These are phyloP conservation scores for Xylaria acuta DNA, from an alignment of 495 filamentous ascomycete genomes.

Conservation along the genomic window DNA sequence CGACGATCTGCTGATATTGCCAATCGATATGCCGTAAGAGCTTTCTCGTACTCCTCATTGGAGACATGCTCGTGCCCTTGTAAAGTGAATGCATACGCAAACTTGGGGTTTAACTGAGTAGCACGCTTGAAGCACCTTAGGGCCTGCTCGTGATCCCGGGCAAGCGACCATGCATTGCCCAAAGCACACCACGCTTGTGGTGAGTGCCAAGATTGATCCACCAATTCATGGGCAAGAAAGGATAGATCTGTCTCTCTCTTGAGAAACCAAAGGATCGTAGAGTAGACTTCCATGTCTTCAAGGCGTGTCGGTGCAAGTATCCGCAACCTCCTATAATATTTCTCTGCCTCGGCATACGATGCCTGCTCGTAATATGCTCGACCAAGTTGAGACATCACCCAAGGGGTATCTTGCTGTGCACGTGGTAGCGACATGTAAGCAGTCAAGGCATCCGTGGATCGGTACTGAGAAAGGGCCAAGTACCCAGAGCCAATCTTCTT, in stretches of 20 bases:
- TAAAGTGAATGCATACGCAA: constrained; percentile 94
- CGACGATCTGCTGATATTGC: constrained; percentile 84
- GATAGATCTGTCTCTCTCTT: constrained; percentile 91
- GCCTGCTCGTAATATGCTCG: constrained; percentile 88
- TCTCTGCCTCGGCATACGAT: constrained; percentile 83
- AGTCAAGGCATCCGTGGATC: constrained; percentile 75
- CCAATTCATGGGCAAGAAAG: constrained; percentile 86
- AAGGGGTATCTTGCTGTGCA: constrained; percentile 89
- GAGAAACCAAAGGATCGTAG: constrained; percentile 95
- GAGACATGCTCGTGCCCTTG: constrained; percentile 96
- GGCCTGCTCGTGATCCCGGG: constrained; percentile 92
- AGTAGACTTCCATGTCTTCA: constrained; percentile 97
- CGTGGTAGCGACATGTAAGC: constrained; percentile 71
- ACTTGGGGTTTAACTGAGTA: constrained; percentile 84
- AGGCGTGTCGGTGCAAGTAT: constrained; percentile 76
- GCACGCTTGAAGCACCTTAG: constrained; percentile 94
- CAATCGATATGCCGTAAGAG: constrained; percentile 79
- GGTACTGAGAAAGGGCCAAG: constrained; percentile 75
- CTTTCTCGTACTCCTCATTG: constrained; percentile 97
- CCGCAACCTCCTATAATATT: constrained; percentile 77
- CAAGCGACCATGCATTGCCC: constrained; percentile 95
- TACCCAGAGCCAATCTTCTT: constrained; percentile 82
- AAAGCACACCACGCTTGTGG: constrained; percentile 95
- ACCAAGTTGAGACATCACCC: constrained; percentile 89
- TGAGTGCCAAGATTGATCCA: constrained; percentile 83